Evolutionary conservation across 1,284 basidiomycete genomes (phyloP), one percentile per base, ranked within the genome.

Genomic region (Papiliotrema terrestris): DNA sequence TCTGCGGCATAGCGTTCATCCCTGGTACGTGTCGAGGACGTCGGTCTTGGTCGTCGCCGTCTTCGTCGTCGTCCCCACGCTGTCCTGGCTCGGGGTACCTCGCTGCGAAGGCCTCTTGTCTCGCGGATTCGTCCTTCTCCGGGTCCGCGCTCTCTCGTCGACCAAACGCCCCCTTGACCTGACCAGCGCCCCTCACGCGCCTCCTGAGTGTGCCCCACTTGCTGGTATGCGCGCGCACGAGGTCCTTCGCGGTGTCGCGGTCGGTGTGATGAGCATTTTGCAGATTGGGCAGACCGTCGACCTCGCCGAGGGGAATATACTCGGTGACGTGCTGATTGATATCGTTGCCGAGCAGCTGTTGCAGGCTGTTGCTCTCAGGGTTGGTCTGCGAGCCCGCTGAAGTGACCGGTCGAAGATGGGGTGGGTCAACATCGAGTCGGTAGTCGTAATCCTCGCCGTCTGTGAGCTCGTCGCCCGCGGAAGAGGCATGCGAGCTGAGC

Each of bases 301-400:
- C 74, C 62, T 80, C 79, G 25, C 73, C 74, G 1, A 74, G 72
- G 29, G 73, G 74, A 47, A 79, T 74, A 51, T 71, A 78, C 20
- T 73, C 72, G 8, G 45, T 43, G 2, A 70, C 59, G 42, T 66
- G 64, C 9, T 66, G 62, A 23, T 64, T 61, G 43, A 69, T 63
- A n/a, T 62, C 65, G 8, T 63, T 61, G 45, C 67, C 67, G n/a
- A 69, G 55, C 5, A 69, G 38, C 22, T 56, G 50, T 17, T 66
- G 57, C 17, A 61, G 51, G 8, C 47, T 20, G 55, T 45, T 17
- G 47, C 26, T 23, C 61, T 63, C 46, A 17, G 42, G 49, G 1
- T 36, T 48, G 32, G 47, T 13, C 37, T 49, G 20, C 49, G 49
- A 44, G 49, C 52, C 15, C 38, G 47, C 51, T 48, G 11, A 23